These are phyloP conservation scores for Plasmodium knowlesi DNA, from an alignment of 169 alveolate genomes.

Conservation along the genomic window DNA sequence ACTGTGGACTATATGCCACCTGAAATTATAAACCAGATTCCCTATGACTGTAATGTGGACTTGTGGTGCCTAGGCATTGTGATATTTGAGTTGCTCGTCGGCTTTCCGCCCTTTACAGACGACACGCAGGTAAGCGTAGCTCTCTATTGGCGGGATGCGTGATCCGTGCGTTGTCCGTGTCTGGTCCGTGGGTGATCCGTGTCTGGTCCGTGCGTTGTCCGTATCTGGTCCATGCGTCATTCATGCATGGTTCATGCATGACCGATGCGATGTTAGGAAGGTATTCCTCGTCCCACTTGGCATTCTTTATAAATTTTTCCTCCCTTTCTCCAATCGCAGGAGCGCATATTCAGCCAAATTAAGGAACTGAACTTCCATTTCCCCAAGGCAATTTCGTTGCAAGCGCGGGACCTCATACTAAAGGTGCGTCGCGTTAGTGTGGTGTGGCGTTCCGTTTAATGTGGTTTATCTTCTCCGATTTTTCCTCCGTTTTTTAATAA, in stretches of 20 bases:
- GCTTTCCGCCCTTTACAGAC: constrained; percentile 92
- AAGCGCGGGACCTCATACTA: constrained; percentile 52
- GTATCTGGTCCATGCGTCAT: too few species aligned
- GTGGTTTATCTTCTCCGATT: neutral
- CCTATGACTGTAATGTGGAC: constrained; percentile 91
- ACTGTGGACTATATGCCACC: constrained; percentile 95
- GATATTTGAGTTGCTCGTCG: constrained; percentile 92
- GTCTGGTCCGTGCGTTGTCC: neutral
- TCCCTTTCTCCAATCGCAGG: neutral
- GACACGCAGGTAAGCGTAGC: constrained; percentile 32
- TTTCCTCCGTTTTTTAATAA: neutral
- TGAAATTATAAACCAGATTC: constrained; percentile 89
- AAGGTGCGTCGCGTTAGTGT: constrained; percentile 8
- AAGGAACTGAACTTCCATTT: constrained; percentile 64
- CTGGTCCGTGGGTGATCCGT: too few species aligned
- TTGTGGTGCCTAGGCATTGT: constrained; percentile 95
- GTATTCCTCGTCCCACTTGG: neutral
- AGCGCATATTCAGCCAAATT: constrained; percentile 59
- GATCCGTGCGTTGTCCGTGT: neutral
- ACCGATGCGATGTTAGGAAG: neutral
- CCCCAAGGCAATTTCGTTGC: constrained; percentile 38
- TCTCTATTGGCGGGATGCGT: neutral
- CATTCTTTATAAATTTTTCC: neutral
- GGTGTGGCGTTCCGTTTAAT: neutral
- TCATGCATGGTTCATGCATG: neutral